phyloP scores from a whole-genome alignment of 371 early-diverging fungal genomes.

The Batkoa obscura region DNA sequence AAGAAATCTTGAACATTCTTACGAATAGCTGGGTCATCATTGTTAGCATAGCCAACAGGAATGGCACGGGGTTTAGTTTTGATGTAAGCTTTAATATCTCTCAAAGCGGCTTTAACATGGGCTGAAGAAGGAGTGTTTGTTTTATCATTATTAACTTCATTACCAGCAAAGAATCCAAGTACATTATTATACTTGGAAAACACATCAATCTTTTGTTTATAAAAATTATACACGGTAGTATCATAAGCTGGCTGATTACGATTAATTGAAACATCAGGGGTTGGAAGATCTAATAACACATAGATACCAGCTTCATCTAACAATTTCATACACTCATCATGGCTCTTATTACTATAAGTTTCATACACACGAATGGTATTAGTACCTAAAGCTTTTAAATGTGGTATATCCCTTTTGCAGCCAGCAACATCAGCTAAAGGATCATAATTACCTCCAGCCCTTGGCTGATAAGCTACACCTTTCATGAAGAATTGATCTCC shows the following conservation, averaged over 20 bases:
- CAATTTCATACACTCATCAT: constrained; percentile 53
- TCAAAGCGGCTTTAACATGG: constrained; percentile 47
- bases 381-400: constrained; percentile 44
- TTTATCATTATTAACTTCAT: constrained; percentile 55
- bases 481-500: constrained; percentile 59
- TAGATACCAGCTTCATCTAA: constrained; percentile 50
- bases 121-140: constrained; percentile 43
- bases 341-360: constrained; percentile 31
- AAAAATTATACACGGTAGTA: constrained; percentile 26
- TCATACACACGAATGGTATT: constrained; percentile 66
- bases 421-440: constrained; percentile 35
- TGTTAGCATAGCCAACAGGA: constrained; percentile 65
- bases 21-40: constrained; percentile 50
- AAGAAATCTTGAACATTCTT: constrained; percentile 45
- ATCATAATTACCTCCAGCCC: constrained; percentile 22
- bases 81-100: constrained; percentile 40
- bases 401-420: constrained; percentile 42
- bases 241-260: constrained; percentile 44
- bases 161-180: constrained; percentile 55
- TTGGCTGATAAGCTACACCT: constrained; percentile 63
- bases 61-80: constrained; percentile 23
- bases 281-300: constrained; percentile 43
- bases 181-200: constrained; percentile 42
- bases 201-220: constrained; percentile 36
- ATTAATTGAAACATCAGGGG: constrained; percentile 37